Conservation (phyloP, 495 filamentous ascomycete species). For the Extremus antarcticus region DNA sequence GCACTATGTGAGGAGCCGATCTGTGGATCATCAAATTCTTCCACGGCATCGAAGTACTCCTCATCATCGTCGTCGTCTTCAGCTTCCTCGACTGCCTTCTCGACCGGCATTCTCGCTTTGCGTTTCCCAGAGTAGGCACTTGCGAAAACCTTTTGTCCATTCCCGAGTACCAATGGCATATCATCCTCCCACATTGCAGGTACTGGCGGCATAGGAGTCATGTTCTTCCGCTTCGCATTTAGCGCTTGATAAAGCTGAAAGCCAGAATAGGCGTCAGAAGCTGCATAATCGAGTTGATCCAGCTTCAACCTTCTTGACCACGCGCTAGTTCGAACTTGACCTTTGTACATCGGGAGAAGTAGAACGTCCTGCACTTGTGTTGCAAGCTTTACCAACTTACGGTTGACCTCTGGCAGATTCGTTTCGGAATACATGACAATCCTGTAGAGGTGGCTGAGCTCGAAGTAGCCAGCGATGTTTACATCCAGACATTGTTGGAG, state of each 20-base stretch:
- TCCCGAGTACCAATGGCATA: conserved; percentile 11
- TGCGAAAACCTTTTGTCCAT: conserved; percentile 3
- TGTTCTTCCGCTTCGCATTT: conserved; percentile 25
- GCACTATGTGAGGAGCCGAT: background rate
- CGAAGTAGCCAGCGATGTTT: conserved; percentile 22
- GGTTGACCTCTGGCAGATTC: conserved; percentile 16
- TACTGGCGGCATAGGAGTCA: conserved; percentile 28
- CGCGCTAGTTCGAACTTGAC: conserved; percentile 27
- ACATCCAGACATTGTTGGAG: conserved; percentile 24
- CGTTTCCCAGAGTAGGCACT: background rate
- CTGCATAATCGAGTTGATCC: conserved; percentile 28
- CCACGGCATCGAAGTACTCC: conserved; percentile 19
- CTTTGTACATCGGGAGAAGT: conserved; percentile 29
- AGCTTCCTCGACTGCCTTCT: conserved; percentile 8
- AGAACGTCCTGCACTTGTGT: conserved; percentile 26
- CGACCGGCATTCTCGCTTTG: conserved; percentile 1
- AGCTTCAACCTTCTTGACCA: conserved; percentile 24
- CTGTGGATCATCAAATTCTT: conserved; percentile 4
- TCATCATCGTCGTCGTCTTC: conserved; percentile 16
- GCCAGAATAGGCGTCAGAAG: conserved; percentile 32
- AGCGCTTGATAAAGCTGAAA: conserved; percentile 28
- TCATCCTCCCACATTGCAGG: conserved; percentile 16
- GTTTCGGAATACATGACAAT: conserved; percentile 24
- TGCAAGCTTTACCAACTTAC: conserved; percentile 21
- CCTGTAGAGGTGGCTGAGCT: conserved; percentile 31